Evolutionary conservation across 1,284 basidiomycete genomes (phyloP), one percentile per base, ranked within the genome.

Genomic region (Dichomitus squalens): DNA sequence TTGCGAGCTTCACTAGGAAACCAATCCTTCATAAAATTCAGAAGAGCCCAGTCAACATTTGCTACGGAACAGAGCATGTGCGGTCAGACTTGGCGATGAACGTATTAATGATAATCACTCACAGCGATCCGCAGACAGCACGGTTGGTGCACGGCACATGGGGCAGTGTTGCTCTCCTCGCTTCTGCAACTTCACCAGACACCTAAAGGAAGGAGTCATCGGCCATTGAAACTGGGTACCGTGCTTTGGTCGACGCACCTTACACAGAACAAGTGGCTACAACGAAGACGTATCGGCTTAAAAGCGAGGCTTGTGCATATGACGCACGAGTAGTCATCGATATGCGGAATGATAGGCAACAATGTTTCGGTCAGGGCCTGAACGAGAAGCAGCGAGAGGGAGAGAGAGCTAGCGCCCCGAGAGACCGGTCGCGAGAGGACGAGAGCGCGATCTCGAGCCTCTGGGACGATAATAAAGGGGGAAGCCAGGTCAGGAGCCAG

Each of bases 161-260:
- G 96, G 96, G 72, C 96, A 98, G 61, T 90, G 79, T 11, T 78
- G 83, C 66, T 90, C 86, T 0, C 87, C 85, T 14, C 89, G 79
- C 68, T 91, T 92, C 75, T 98, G 96, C 85, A 98, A 90, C 76
- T 98, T 97, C 48, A 95, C 93, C 16, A 98, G 78, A 72, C 95
- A 97, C 49, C 87, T 83, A 21, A 14, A 27, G 8, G 14, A n/a
- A 29, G 33, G 18, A 20, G 27, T 25, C n/a, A 20, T 29, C n/a
- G 39, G 23, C 31, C 12, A 7, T 35, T 11, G 27, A 14, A 2
- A n/a, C 1, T n/a, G n/a, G n/a, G n/a, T n/a, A n/a, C n/a, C n/a
- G n/a, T n/a, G n/a, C n/a, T n/a, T n/a, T n/a, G n/a, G n/a, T n/a
- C 40, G 0, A 64, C 72, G 31, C 56, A 84, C 79, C 90, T 75